Conservation (phyloP, 2,329 filamentous ascomycete genomes). For the Exophiala viscosa region DNA sequence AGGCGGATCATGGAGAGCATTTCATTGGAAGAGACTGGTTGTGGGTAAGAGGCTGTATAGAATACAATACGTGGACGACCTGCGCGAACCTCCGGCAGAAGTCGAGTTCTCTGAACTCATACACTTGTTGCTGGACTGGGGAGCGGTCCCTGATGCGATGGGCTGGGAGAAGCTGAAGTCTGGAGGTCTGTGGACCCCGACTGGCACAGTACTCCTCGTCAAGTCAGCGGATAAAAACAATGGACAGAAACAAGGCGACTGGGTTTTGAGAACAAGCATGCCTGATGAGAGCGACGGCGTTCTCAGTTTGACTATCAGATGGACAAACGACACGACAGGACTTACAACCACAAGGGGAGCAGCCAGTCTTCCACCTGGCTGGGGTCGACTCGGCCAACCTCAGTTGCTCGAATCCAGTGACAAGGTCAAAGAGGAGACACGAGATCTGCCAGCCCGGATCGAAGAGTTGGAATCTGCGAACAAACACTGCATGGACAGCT, state of each 20-base stretch:
- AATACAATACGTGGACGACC: constrained; percentile 56
- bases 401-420: constrained; percentile 15
- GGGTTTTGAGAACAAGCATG: constrained; percentile 52
- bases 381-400: constrained; percentile 39
- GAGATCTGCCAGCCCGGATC: constrained; percentile 24
- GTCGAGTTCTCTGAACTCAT: constrained; percentile 59
- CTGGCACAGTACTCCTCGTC: constrained; percentile 55
- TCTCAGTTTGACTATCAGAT: constrained; percentile 55
- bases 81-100: constrained; percentile 47
- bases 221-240: constrained; percentile 38
- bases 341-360: constrained; percentile 53
- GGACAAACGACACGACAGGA: constrained; percentile 40
- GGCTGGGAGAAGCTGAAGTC: constrained; percentile 57
- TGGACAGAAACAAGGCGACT: constrained; percentile 43
- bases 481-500: constrained; percentile 24
- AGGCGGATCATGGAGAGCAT: constrained; percentile 62
- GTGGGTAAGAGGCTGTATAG: constrained; percentile 62
- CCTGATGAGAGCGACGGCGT: constrained; percentile 60
- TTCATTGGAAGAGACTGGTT: constrained; percentile 62
- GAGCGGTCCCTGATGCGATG: constrained; percentile 57
- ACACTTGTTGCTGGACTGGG: constrained; percentile 60
- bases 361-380: constrained; percentile 57
- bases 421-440: constrained; percentile 14
- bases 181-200: constrained; percentile 59
- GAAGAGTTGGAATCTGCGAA: constrained; percentile 26